Conservation (phyloP, 495 filamentous ascomycete genomes). For the Aspergillus campestris region DNA sequence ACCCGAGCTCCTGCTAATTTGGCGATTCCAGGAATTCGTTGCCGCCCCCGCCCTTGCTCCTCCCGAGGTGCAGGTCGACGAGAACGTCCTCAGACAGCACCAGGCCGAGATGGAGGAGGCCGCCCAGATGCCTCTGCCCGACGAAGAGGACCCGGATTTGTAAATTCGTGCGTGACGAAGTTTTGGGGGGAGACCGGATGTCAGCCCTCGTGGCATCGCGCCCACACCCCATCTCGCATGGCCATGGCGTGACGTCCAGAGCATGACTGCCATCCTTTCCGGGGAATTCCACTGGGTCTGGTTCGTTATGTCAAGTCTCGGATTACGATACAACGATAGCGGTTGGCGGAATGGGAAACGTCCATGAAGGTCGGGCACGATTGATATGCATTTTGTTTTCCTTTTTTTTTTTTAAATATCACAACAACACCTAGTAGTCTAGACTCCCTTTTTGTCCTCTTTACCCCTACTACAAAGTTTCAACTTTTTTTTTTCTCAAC, state of each 20-base stretch:
- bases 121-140: conserved; percentile 76
- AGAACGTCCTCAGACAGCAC: conserved; percentile 71
- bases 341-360: conserved; percentile 22
- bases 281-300: conserved; percentile 3
- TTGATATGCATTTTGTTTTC: conserved; percentile 31
- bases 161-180: conserved; percentile 29
- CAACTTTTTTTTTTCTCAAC: background rate
- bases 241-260: no score
- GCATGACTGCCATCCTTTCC: conserved; percentile 4
- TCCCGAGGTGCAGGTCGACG: conserved; percentile 81
- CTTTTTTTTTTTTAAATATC: conserved; percentile 24
- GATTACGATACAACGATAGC: conserved; percentile 40
- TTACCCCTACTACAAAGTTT: conserved; percentile 6
- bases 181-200: conserved; percentile 11
- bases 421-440: conserved; percentile 30
- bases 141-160: conserved; percentile 84
- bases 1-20: conserved; percentile 5
- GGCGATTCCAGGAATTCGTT: conserved; percentile 73
- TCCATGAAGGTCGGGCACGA: conserved; percentile 28
- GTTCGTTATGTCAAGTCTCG: conserved; percentile 19
- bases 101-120: conserved; percentile 82
- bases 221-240: no score
- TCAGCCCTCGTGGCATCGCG: background rate
- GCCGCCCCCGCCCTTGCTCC: conserved; percentile 91
- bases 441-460: conserved; percentile 22